A percentile compares a stretch with the other conserved stretches of the same genome.
phyloP scores from a whole-genome alignment of 495 filamentous ascomycete genomes.

The Neurospora sp. region DNA sequence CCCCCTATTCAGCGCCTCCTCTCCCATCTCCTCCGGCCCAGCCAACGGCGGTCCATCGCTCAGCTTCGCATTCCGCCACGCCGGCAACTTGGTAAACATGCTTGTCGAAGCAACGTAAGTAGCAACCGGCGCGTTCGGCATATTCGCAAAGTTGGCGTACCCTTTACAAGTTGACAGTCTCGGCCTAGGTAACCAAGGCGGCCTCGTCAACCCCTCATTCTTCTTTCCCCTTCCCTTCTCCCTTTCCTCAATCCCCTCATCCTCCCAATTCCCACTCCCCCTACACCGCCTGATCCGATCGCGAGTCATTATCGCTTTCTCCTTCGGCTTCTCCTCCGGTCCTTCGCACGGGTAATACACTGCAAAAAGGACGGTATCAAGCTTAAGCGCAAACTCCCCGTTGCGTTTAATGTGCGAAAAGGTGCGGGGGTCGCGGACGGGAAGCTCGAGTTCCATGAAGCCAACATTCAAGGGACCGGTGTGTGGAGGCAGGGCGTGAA shows the following conservation, averaged over 20 bases:
- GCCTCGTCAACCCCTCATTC: neutral
- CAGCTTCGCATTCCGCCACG: conserved; percentile 41
- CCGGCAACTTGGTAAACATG: conserved; percentile 49
- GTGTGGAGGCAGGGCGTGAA: conserved; percentile 51
- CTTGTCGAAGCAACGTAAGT: conserved; percentile 38
- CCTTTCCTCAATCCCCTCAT: fast-evolving
- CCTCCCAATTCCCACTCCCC: neutral
- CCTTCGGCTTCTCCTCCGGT: neutral
- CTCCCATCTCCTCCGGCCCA: conserved; percentile 22
- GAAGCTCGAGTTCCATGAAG: conserved; percentile 54
- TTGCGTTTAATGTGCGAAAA: conserved; percentile 35
- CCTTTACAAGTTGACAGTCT: conserved; percentile 35
- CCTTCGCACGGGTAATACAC: conserved; percentile 53
- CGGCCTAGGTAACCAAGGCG: conserved; percentile 45
- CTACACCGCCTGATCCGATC: neutral
- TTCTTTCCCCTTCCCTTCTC: neutral
- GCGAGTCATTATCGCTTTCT: neutral
- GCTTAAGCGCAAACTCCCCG: conserved; percentile 27
- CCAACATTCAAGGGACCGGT: conserved; percentile 54
- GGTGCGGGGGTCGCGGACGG: conserved; percentile 32
- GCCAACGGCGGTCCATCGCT: conserved; percentile 11
- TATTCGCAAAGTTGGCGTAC: conserved; percentile 42
- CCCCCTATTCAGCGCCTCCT: neutral
- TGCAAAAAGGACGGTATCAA: conserved; percentile 54
- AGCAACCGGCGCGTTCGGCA: conserved; percentile 30